Base-by-base conservation (phyloP, 805 yeast genomes). In the Starmerella sp. region DNA sequence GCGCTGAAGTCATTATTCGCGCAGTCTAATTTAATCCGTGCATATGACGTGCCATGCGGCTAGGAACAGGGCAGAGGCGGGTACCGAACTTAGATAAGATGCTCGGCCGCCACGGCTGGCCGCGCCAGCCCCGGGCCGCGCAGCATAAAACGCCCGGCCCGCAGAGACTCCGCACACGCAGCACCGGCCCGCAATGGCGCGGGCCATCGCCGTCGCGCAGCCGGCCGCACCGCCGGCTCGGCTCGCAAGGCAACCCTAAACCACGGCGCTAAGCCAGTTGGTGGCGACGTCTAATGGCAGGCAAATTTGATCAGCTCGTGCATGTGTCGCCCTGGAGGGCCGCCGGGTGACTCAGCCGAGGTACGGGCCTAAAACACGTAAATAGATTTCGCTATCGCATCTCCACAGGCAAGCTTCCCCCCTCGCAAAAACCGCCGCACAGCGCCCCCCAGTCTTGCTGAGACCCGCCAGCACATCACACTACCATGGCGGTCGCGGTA, bases 401-500 rank as follows among this genome's bases (percentile, higher is more conserved):
- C 45, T 28, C 45, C 45, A 13, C 32, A 13, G 7, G n/a, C 13
- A 11, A 36, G 17, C 11, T 5, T n/a, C 43, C 13, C 43, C 43
- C 43, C 29, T 10, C 29, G 28, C 29, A 22, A 22, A 3, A 22
- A 22, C 22, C 22, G 22, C 22, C 22, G 22, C 22, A 22, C 22
- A 22, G 22, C 3, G 22, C 22, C 22, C 22, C 22, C 22, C 22
- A 2, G 22, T 22, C 22, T 37, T 6, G 17, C 15, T 37, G 8
- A 37, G 17, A 10, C 7, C 8, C n/a, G 17, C 17, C 5, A 28
- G 6, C 28, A n/a, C 22, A 22, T 22, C 22, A 22, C 22, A 22
- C 22, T 6, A 41, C 8, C 17, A 52, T 52, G 55, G 46, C 55
- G 11, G 52, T 47, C 4, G 55, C 51, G 5, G 30, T 47, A 15